phyloP scores from a whole-genome alignment of 2,329 filamentous ascomycete species.

The Clonostachys rosea region DNA sequence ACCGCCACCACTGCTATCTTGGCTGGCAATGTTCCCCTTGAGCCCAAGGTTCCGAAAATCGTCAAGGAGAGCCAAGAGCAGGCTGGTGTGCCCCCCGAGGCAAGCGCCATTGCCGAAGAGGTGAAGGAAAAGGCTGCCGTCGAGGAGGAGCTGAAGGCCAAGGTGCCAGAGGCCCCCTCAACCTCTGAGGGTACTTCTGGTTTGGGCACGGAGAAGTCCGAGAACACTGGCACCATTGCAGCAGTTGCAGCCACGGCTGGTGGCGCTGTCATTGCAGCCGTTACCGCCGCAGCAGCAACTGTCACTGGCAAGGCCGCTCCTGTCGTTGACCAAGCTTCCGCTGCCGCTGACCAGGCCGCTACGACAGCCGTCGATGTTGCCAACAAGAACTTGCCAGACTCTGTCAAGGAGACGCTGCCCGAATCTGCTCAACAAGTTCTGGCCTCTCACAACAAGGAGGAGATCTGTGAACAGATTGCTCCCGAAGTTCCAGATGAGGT shows the following conservation, averaged over 20 bases:
- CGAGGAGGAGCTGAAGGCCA: slow-evolving; percentile 65
- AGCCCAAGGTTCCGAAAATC: slow-evolving; percentile 45
- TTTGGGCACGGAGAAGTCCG: slow-evolving; percentile 47
- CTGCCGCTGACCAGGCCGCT: slow-evolving; percentile 23
- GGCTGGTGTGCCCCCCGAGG: slow-evolving; percentile 61
- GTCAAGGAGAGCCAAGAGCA: slow-evolving; percentile 70
- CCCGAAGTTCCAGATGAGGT: slow-evolving; percentile 51
- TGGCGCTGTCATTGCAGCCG: slow-evolving; percentile 27
- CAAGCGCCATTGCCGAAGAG: slow-evolving; percentile 59
- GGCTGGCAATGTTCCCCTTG: slow-evolving; percentile 63
- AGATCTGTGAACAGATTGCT: slow-evolving; percentile 35
- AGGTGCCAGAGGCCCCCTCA: slow-evolving; percentile 55
- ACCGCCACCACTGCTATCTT: slow-evolving; percentile 64
- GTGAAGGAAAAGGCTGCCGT: slow-evolving; percentile 68
- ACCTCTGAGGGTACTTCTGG: slow-evolving; percentile 52
- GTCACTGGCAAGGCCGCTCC: slow-evolving; percentile 16
- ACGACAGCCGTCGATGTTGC: slow-evolving; percentile 29
- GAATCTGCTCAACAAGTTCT: slow-evolving; percentile 43
- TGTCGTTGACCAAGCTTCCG: slow-evolving; percentile 15
- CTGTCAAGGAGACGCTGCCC: slow-evolving; percentile 47
- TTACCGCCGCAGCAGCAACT: slow-evolving; percentile 19
- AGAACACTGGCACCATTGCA: slow-evolving; percentile 32
- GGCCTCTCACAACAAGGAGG: slow-evolving; percentile 33
- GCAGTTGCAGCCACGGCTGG: slow-evolving; percentile 27
- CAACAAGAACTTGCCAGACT: slow-evolving; percentile 45